phyloP scores from a whole-genome alignment of 2,329 filamentous ascomycete species.

The Paradendryphiella salina region DNA sequence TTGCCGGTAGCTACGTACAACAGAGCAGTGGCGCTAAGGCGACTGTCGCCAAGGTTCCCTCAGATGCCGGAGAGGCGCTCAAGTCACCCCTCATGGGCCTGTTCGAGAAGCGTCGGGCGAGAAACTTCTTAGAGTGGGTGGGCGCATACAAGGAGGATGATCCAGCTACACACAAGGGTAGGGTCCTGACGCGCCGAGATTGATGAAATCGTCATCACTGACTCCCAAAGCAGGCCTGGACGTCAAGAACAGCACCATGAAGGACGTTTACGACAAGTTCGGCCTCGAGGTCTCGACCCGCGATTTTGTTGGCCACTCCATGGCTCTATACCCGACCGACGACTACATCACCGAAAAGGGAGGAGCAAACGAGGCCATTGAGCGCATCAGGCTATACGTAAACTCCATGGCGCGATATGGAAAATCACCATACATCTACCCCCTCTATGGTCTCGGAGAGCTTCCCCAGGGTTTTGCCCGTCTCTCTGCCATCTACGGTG shows the following conservation, averaged over 20 bases:
- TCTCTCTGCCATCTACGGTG: constrained; percentile 96
- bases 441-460: constrained; percentile 94
- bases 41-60: constrained; percentile 95
- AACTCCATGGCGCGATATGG: constrained; percentile 97
- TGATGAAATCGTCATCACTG: background rate
- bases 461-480: constrained; percentile 97
- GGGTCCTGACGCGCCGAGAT: constrained; percentile 22
- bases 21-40: constrained; percentile 80
- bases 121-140: constrained; percentile 95
- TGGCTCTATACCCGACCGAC: constrained; percentile 93
- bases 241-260: constrained; percentile 81
- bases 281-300: constrained; percentile 85
- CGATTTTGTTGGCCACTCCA: constrained; percentile 97
- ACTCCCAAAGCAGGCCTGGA: constrained; percentile 65
- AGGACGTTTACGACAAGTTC: constrained; percentile 98
- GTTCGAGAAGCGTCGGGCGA: constrained; percentile 96
- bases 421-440: constrained; percentile 99
- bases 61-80: constrained; percentile 83
- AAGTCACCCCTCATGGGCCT: constrained; percentile 93
- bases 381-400: constrained; percentile 92
- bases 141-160: constrained; percentile 83
- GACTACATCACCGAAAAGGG: constrained; percentile 77
- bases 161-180: constrained; percentile 86
- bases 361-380: constrained; percentile 78
- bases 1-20: constrained; percentile 95